phyloP scores from a whole-genome alignment of 2,329 filamentous ascomycete species.

The Trichoderma koningii region DNA sequence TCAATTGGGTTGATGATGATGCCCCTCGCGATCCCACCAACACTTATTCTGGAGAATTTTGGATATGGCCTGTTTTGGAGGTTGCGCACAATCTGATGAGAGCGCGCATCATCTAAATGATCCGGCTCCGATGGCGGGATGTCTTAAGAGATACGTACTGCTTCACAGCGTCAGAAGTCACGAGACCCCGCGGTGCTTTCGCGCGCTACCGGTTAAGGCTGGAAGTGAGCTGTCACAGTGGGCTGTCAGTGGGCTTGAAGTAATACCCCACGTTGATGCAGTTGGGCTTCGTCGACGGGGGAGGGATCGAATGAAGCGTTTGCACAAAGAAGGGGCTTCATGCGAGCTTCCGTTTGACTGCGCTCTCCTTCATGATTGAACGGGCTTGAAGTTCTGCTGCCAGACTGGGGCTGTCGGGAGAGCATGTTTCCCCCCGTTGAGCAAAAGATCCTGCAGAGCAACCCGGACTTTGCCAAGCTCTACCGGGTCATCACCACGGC shows the following conservation, averaged over 20 bases:
- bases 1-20: neutral
- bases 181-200: slow-evolving; percentile 41
- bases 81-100: neutral
- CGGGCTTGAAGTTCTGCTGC: neutral
- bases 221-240: slow-evolving; percentile 24
- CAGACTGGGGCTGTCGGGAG: neutral
- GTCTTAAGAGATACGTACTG: no score
- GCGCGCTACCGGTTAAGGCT: slow-evolving; percentile 23
- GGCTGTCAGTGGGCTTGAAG: neutral
- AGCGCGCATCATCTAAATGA: slow-evolving; percentile 15
- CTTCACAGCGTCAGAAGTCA: slow-evolving; percentile 32
- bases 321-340: neutral
- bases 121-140: slow-evolving; percentile 17
- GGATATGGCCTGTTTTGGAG: slow-evolving; percentile 13
- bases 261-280: slow-evolving; percentile 6
- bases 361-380: neutral
- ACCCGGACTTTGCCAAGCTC: slow-evolving; percentile 62
- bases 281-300: slow-evolving; percentile 2
- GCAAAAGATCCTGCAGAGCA: slow-evolving; percentile 53
- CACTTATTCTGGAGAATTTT: slow-evolving; percentile 14
- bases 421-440: slow-evolving; percentile 62
- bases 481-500: slow-evolving; percentile 57
- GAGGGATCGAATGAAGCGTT: neutral
- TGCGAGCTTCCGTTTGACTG: neutral
- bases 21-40: slow-evolving; percentile 17